Base-by-base conservation (phyloP, 805 yeast species). In the Suhomyces emberorum region DNA sequence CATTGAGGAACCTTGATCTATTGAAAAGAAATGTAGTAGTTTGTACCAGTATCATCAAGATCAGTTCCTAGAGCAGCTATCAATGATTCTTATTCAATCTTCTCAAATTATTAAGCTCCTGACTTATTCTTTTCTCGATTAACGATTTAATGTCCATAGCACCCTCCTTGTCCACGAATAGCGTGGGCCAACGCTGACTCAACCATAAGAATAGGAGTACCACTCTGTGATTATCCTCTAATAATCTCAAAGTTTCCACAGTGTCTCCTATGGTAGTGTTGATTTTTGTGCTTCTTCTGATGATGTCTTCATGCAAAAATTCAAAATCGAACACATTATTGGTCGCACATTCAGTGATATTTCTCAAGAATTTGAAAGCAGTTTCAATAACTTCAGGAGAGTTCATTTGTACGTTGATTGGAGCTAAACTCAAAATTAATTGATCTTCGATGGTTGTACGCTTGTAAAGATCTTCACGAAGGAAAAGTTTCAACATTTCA, bases 161-260 rank as follows among this genome's bases (percentile, higher is more conserved):
- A 31, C 87, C 74, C 40, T 81, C 85, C 11, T 78, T 68, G 56
- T 88, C 96, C 12, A 83, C 75, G 48, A 88, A 86, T 34, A 78
- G 71, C 20, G 82, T 78, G 1, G 97, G 95, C 67, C 83, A 91
- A 51, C 97, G 68, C 55, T 86, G 89, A 37, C 85, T 73, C 43
- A 91, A 67, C 98, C 98, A 91, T 53, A 87, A 65, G 52, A 77
- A 91, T 5, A 85, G 61, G 47, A 80, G 72, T 12, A 86, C 70
- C 30, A 76, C 63, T 45, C 78, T 77, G 61, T 88, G 95, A 40
- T 83, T 63, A 4, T 72, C 70, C 54, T 88, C 97, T 15, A 81
- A 60, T 21, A 55, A 32, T 16, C 52, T 52, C 27, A 62, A 47
- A 4, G 44, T 40, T 15, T 45, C 47, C 14, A 58, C 47, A 2